Base-by-base conservation (phyloP, 768 basidiomycete species). In the Termitomyces sp. region DNA sequence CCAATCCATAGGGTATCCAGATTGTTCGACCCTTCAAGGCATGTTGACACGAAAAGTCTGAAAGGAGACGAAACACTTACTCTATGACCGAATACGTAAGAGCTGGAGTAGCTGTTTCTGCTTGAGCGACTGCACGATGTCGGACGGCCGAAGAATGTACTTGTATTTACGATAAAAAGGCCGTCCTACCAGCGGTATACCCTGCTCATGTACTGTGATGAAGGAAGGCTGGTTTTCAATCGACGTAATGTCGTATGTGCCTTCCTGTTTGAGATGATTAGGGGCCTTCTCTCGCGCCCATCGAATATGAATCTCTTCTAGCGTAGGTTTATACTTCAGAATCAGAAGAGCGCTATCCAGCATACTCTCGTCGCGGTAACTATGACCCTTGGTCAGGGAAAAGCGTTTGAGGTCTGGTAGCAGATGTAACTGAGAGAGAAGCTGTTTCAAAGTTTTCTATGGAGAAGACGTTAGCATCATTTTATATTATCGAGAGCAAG, bases 241-340 rank as follows among this genome's bases (percentile, higher is more conserved):
- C 5, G 56, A 55, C 0, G 72, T 59, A 16, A 78, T 69, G 51
- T 77, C 75, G 59, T 78, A 78, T 18, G 62, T 64, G 0, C 79
- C 78, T 60, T 79, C 77, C 58, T 79, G 77, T 59, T 81, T 81
- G 26, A 81, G 65, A 60, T 79, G 78, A 51, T 80, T 79, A 24
- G 74, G 73, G 57, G 77, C 77, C 51, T 68, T 69, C 57, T 80
- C 77, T 47, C 75, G 68, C 33, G 78, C 79, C 77, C 77, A 80
- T n/a, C 79, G 71, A 36, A 81, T 71, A 58, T 69, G 77, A 37
- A 81, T 72, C 58, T 78, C 75, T 60, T 70, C 69, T 42, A 81
- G 64, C 0, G 57, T 60, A 34, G 73, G 70, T 50, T 69, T 73
- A 26, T 62, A 58, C 47, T 66, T 69, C 31, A 77, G 57, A 24